phyloP scores from a whole-genome alignment of 2,329 filamentous ascomycete species.

The Immersiporthe knoxdaviesiana region DNA sequence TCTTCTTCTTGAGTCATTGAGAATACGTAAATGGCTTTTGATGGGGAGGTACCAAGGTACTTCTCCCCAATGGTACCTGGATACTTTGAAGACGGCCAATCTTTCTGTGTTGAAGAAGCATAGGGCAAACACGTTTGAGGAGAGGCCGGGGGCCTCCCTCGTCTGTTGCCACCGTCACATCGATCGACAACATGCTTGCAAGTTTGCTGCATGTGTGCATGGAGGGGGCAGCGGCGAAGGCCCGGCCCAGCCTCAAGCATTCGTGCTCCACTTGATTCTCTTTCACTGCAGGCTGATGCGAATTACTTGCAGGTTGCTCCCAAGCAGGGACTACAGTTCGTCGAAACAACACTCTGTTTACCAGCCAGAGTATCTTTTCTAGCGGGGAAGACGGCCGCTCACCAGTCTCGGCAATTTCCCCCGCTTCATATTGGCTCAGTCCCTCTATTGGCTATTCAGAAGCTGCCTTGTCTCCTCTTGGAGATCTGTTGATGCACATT shows the following conservation, averaged over 20 bases:
- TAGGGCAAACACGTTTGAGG: constrained; percentile 25
- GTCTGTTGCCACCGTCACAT: constrained; percentile 15
- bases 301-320: not conserved
- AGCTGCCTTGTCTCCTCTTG: not conserved
- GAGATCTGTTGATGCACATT: not conserved
- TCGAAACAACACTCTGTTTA: not conserved
- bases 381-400: not conserved
- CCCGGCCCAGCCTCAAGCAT: constrained; percentile 13
- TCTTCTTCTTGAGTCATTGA: constrained; percentile 12
- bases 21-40: not conserved
- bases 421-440: not conserved
- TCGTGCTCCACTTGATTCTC: constrained; percentile 5
- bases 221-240: not conserved
- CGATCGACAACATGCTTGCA: constrained; percentile 15
- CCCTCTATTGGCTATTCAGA: not conserved
- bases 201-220: constrained; percentile 24
- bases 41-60: constrained; percentile 5
- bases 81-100: not conserved
- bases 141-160: constrained; percentile 18
- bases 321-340: not conserved
- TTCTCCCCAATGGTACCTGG: constrained; percentile 6
- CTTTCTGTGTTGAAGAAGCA: not conserved
- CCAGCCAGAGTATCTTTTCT: not conserved
- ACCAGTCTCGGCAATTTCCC: not conserved
- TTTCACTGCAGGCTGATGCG: constrained; percentile 4